Evolutionary conservation across 495 filamentous ascomycete genomes (phyloP).

Genomic region (Neurospora sp.): DNA sequence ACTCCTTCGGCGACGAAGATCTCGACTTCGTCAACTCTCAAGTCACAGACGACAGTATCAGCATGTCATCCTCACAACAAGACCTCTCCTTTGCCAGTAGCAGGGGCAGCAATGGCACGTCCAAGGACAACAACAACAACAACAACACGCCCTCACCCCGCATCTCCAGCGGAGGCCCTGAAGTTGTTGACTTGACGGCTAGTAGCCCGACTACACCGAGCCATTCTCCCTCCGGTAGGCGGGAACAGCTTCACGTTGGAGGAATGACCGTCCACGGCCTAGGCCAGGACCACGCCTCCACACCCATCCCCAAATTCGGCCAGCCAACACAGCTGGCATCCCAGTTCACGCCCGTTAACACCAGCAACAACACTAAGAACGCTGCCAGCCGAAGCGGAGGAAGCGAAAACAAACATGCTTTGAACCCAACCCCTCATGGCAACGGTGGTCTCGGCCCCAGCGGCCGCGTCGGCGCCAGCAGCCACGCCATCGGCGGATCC

Average conservation of each 20-base stretch:
- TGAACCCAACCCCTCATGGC: background rate
- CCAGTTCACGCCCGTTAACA: constrained; percentile 5
- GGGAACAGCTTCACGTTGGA: background rate
- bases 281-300: constrained; percentile 11
- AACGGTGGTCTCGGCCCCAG: background rate
- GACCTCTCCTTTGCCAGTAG: background rate
- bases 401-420: background rate
- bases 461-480: background rate
- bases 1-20: constrained; percentile 27
- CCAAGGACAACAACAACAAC: constrained; percentile 6
- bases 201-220: constrained; percentile 9
- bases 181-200: constrained; percentile 14
- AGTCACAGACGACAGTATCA: background rate
- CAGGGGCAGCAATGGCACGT: constrained; percentile 3
- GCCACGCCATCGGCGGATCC: constrained; percentile 1
- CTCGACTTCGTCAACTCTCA: constrained; percentile 25
- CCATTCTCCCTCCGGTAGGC: background rate
- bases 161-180: background rate
- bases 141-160: constrained; percentile 7
- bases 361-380: constrained; percentile 8
- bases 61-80: background rate
- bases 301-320: constrained; percentile 20
- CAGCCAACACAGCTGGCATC: constrained; percentile 18
- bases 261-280: constrained; percentile 6
- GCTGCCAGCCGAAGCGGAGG: background rate